Evolutionary conservation across 805 yeast species (phyloP), one percentile per base, ranked within the genome.

Genomic region (Clavispora santaluciae): DNA sequence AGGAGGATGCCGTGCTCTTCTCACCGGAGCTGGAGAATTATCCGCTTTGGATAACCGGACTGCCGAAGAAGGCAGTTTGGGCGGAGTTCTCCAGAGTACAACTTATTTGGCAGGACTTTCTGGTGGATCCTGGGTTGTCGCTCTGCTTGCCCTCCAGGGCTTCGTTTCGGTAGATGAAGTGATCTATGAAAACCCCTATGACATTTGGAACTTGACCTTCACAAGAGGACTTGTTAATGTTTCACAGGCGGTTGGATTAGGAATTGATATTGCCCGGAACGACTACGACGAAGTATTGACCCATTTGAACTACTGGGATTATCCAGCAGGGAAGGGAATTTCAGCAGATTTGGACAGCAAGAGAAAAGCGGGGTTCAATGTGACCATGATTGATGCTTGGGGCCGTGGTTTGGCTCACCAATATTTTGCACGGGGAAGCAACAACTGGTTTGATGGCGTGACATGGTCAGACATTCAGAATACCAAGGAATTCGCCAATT

Each of bases 41-140:
- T 50, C 55, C 1, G 55, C 55, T 2, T 44, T 51, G 33, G 55
- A 51, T 18, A 49, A 43, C 31, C 40, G 55, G 4, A 41, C 50
- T 10, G 17, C 28, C 1, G 68, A 71, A 5, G 57, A 64, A 26
- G 48, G 35, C n/a, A 83, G 85, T 11, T 59, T 87, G 31, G 90
- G 91, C 24, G 95, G 95, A 4, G 61, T 88, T 18, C 63, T 87
- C 26, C 88, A 84, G 53, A 65, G 84, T 5, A 56, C 87, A 1
- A 76, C 85, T 10, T 88, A 89, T 55, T 60, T 88, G 4, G 65
- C 86, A 5, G 95, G 91, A 7, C 72, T 87, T 26, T 81, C 90
- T 12, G 96, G 96, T 23, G 95, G 95, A 21, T 75, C 85, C 11
- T 87, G 95, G 95, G 66, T 86, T 36, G 68, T 86, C 21, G 83